Evolutionary conservation across 2,329 filamentous ascomycete species (phyloP), one percentile per base, ranked within the genome.

Genomic region (Aspergillus tanneri): DNA sequence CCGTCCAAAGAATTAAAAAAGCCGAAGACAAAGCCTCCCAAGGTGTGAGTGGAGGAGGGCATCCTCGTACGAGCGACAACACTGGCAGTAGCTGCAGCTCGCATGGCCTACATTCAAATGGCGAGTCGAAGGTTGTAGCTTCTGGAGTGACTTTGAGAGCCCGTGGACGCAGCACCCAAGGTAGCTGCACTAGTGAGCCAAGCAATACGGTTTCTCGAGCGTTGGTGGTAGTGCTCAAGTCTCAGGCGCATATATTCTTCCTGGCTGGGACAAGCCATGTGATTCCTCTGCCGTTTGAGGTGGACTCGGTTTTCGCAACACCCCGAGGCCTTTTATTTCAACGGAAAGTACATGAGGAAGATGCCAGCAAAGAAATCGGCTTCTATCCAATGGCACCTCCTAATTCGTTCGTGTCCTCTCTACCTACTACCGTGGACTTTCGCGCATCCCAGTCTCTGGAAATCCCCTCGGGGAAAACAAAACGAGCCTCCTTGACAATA

Each of bases 231-330:
- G 87, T 97, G 58, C 81, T 99, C 56, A 91, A 88, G 70, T 91
- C 89, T 0, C 92, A 97, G 65, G 90, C 89, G 18, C 92, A 97
- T 65, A 83, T 99, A 56, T 95, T 91, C 75, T 96, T 95, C 66
- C 80, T 97, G 28, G 83, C 87, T 2, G 92, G 92, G 16, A 85
- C 89, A 25, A 93, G 83, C 64, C 88, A 99, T 77, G 83, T 96
- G 49, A 80, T 97, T 39, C 90, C 96, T 66, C 83, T 99, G 63
- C 92, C 92, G 2, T 99, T 99, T 64, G 91, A 97, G 71, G 87
- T 96, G 34, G 90, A 96, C 64, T 83, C 83, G 44, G 90, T 88
- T 23, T 89, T 91, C 67, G 84, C 92, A 27, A 88, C 88, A 10
- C 87, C 90, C 5, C 78, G 83, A 24, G 93, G 93, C 21, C 79